Base-by-base conservation (phyloP, 2,329 filamentous ascomycete genomes). In the Xylaria sp. region DNA sequence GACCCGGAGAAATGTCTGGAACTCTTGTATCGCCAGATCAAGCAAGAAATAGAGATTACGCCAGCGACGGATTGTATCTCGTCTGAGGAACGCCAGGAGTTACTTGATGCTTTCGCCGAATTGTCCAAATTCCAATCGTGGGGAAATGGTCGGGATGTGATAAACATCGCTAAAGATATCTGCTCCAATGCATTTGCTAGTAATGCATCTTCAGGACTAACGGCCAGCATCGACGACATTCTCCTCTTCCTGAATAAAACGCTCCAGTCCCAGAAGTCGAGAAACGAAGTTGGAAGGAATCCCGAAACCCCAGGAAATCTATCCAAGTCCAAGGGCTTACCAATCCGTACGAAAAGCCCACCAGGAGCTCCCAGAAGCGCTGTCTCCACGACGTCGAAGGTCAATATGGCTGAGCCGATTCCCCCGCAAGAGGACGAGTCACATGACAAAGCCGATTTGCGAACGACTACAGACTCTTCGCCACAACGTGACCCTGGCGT, bases 1-100 rank as follows among this genome's bases (percentile, higher is more conserved):
- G 41, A 73, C 0, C 75, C 84, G 0, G 52, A 74, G 0, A 76
- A 85, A 3, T 88, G 87, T 70, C 72, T 86, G 6, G 57, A 74
- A 0, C 78, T 87, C 1, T 73, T 92, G 0, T 25, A 67, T 0
- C 73, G 73, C 23, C 69, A 75, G 0, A 72, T 81, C 34, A 48
- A 63, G 6, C 60, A 69, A 20, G 52, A 55, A 20, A 55, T 55
- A 55, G 52, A 34, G 31, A 37, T 55, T n/a, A 20, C 8, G 52
- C 52, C 52, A n/a, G 18, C 52, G 15, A 34, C 34, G 2, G n/a
- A 23, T 20, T 56, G 34, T 9, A 39, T 55, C 52, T 37, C 52
- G 7, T 28, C 28, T 55, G 31, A 37, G 10, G 28, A 55, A 55
- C 52, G 31, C 4, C 52, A 55, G 28, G 4, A 20, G 12, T 37